These are phyloP conservation scores for Beauveria sp. DNA, from an alignment of 2,329 filamentous ascomycete genomes.

Conservation along the genomic window DNA sequence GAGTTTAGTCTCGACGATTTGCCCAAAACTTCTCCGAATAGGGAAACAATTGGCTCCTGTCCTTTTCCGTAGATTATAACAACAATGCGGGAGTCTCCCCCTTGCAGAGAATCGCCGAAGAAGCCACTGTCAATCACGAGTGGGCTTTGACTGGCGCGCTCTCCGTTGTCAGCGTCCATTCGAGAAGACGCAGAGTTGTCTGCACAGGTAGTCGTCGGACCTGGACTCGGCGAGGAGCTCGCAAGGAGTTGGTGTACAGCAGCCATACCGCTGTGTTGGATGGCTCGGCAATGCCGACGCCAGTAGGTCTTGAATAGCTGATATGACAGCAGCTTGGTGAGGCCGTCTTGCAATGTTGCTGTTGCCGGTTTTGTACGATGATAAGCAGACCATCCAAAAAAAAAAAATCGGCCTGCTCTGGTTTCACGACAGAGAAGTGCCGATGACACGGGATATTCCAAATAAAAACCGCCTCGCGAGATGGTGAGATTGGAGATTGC, in stretches of 20 bases:
- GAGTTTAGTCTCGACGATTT: slow-evolving; percentile 58
- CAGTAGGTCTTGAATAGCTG: neutral
- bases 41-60: slow-evolving; percentile 65
- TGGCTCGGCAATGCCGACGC: neutral
- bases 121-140: slow-evolving; percentile 29
- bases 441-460: neutral
- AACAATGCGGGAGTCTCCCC: slow-evolving; percentile 50
- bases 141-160: slow-evolving; percentile 27
- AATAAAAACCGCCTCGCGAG: neutral
- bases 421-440: neutral
- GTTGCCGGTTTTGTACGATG: neutral
- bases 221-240: slow-evolving; percentile 25
- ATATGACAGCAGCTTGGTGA: neutral
- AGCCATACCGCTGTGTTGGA: slow-evolving; percentile 22
- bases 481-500: neutral
- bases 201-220: slow-evolving; percentile 18
- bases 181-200: slow-evolving; percentile 11
- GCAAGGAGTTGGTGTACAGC: slow-evolving; percentile 30
- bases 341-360: neutral
- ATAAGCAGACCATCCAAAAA: neutral
- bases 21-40: slow-evolving; percentile 72
- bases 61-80: slow-evolving; percentile 62
- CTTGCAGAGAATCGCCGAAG: slow-evolving; percentile 38
- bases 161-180: slow-evolving; percentile 29
- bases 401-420: neutral